Conservation (phyloP, 2,329 filamentous ascomycete genomes). For the Xylaria sp. region DNA sequence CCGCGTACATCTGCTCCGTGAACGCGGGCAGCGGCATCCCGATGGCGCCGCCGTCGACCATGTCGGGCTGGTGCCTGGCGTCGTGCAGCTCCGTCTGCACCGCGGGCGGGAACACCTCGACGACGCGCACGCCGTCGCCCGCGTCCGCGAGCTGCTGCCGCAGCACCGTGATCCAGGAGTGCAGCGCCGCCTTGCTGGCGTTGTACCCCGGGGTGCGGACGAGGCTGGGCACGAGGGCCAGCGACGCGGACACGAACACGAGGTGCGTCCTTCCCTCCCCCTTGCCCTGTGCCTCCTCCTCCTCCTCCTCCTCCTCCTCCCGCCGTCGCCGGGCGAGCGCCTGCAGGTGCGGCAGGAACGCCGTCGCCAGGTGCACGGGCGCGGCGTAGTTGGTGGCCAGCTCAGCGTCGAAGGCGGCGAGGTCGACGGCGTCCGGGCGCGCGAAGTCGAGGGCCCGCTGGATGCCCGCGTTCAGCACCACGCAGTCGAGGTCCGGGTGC, state of each 20-base stretch:
- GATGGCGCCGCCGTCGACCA: constrained; percentile 44
- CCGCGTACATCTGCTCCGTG: constrained; percentile 43
- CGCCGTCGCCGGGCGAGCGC: constrained; percentile 3
- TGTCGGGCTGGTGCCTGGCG: constrained; percentile 42
- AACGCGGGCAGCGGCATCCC: constrained; percentile 54
- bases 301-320: too few species aligned
- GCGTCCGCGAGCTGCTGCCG: constrained; percentile 47
- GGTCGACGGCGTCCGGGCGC: constrained; percentile 44
- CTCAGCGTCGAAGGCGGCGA: constrained; percentile 43
- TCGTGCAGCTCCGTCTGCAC: constrained; percentile 51
- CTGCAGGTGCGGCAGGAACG: constrained; percentile 49
- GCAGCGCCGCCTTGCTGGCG: constrained; percentile 53
- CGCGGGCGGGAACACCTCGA: constrained; percentile 48
- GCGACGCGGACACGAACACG: constrained; percentile 34
- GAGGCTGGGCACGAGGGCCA: constrained; percentile 45
- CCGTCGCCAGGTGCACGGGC: constrained; percentile 46
- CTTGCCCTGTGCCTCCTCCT: too few species aligned
- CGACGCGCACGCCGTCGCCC: constrained; percentile 34
- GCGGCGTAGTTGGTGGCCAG: constrained; percentile 50
- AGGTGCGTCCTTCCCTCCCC: constrained; percentile 20
- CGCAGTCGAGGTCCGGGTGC: constrained; percentile 51
- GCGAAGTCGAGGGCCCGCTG: constrained; percentile 49
- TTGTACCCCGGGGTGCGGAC: constrained; percentile 49
- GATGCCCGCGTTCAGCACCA: constrained; percentile 55
- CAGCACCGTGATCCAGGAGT: constrained; percentile 47